Conservation (phyloP, 768 basidiomycete genomes). For the Hypholoma fasciculare region DNA sequence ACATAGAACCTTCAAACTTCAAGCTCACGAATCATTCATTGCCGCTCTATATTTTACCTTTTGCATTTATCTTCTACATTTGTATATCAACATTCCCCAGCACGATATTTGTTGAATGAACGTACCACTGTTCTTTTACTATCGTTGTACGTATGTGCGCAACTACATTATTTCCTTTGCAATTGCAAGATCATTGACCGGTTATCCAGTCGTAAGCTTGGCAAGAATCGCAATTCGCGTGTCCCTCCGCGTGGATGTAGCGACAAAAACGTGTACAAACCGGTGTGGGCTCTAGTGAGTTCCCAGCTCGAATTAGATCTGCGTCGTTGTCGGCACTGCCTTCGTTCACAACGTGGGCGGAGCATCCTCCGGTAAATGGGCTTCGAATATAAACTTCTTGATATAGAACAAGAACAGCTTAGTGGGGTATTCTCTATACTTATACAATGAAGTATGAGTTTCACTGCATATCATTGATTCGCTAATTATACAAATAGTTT, state of each 20-base stretch:
- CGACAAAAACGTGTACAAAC: not conserved
- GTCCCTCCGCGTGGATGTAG: not conserved
- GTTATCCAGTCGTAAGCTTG: not conserved
- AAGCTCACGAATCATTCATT: not conserved
- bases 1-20: not conserved
- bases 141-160: not conserved
- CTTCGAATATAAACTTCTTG: too few relatives aligned
- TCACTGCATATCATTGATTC: not conserved
- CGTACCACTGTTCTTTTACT: not conserved
- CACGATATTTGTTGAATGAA: not conserved
- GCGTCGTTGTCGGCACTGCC: not conserved
- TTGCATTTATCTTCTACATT: not conserved
- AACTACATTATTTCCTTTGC: too few relatives aligned
- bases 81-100: conserved; percentile 1
- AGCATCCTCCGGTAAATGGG: not conserved
- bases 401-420: not conserved
- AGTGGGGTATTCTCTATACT: not conserved
- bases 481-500: not conserved
- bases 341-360: not conserved
- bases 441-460: too few relatives aligned
- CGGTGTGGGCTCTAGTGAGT: not conserved
- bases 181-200: too few relatives aligned
- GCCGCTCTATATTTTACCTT: not conserved
- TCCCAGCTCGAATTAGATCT: not conserved
- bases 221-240: not conserved